phyloP scores from a whole-genome alignment of 2,329 filamentous ascomycete species.

The Fusarium metavorans region DNA sequence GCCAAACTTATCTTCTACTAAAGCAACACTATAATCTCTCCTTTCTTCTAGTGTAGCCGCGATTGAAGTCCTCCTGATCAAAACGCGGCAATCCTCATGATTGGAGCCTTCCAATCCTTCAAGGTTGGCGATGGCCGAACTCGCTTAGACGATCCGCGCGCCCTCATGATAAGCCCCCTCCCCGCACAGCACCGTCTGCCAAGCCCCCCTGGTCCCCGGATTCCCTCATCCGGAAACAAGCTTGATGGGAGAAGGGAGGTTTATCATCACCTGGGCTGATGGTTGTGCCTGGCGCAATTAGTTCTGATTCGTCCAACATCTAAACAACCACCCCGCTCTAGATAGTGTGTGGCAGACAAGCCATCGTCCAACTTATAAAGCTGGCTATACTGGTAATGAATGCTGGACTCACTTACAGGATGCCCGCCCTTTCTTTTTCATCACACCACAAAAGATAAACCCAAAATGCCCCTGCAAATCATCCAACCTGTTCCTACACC shows the following conservation, averaged over 20 bases:
- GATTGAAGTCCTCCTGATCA: not conserved
- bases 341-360: not conserved
- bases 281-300: not conserved
- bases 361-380: not conserved
- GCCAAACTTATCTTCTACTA: not conserved
- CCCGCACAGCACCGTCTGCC: not conserved
- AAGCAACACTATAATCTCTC: not conserved
- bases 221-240: not conserved
- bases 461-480: not conserved
- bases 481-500: not conserved
- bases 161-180: not conserved
- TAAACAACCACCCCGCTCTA: not conserved
- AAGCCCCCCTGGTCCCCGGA: not conserved
- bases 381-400: no score
- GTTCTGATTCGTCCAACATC: not conserved
- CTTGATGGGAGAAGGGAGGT: not conserved
- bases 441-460: not conserved
- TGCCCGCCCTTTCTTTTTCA: not conserved
- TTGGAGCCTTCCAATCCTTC: not conserved
- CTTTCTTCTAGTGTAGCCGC: not conserved
- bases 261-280: not conserved
- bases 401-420: not conserved
- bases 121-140: not conserved
- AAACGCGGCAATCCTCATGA: not conserved
- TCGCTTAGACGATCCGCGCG: not conserved